Evolutionary conservation across 2,329 filamentous ascomycete species (phyloP).

Genomic region (Alternaria ethzedia): DNA sequence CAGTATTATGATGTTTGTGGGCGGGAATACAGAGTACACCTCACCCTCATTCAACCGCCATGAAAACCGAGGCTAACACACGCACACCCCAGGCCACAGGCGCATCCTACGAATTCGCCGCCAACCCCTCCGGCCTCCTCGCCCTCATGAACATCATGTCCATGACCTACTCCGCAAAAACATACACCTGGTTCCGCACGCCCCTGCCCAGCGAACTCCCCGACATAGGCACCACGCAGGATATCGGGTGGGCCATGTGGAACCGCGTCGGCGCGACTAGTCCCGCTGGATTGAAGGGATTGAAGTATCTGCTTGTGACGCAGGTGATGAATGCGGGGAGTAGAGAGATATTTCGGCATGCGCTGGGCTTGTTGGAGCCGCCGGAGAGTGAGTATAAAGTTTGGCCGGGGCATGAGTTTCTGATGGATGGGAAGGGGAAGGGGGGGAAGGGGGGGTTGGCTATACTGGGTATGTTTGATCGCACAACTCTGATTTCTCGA

Average conservation of each 20-base stretch:
- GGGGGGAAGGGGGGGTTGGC: slow-evolving; percentile 2
- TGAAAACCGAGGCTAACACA: too few species aligned
- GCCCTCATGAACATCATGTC: slow-evolving; percentile 14
- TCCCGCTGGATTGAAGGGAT: background rate
- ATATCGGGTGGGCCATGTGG: slow-evolving; percentile 20
- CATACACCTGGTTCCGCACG: slow-evolving; percentile 7
- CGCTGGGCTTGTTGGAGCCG: background rate
- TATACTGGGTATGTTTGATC: slow-evolving; percentile 15
- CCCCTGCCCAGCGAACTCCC: slow-evolving; percentile 7
- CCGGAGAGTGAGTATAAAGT: slow-evolving; percentile 10
- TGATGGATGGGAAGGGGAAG: background rate
- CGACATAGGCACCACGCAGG: slow-evolving; percentile 6
- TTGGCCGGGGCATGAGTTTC: slow-evolving; percentile 17
- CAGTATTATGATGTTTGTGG: slow-evolving; percentile 18
- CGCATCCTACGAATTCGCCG: slow-evolving; percentile 10
- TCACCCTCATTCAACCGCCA: too few species aligned
- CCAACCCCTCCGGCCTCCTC: slow-evolving; percentile 6
- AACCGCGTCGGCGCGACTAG: slow-evolving; percentile 4
- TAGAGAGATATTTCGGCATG: slow-evolving; percentile 1
- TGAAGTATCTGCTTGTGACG: slow-evolving; percentile 17
- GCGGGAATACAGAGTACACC: background rate
- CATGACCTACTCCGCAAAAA: slow-evolving; percentile 8
- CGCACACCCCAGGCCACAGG: slow-evolving; percentile 3
- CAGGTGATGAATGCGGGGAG: slow-evolving; percentile 12
- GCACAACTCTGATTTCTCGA: too few species aligned